phyloP scores from a whole-genome alignment of 2,329 filamentous ascomycete genomes.

The Colletotrichum sp. region DNA sequence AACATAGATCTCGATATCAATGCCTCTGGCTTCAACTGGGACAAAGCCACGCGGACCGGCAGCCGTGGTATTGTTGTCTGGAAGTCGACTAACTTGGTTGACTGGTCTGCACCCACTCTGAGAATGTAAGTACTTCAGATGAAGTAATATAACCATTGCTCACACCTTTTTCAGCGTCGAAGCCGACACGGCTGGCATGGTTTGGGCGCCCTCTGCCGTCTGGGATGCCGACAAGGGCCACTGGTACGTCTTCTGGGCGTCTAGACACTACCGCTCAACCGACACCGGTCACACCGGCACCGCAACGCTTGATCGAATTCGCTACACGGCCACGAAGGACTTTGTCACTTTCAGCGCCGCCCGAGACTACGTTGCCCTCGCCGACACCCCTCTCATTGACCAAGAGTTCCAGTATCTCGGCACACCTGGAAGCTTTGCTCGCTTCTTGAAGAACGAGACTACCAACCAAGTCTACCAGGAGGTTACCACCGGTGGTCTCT shows the following conservation, averaged over 20 bases:
- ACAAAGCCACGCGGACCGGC: constrained; percentile 36
- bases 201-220: constrained; percentile 41
- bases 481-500: constrained; percentile 46
- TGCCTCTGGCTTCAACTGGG: constrained; percentile 37
- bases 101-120: constrained; percentile 34
- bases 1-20: constrained; percentile 38
- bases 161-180: constrained; percentile 30
- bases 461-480: constrained; percentile 54
- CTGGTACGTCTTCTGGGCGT: constrained; percentile 55
- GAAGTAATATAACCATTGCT: background rate
- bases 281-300: constrained; percentile 50
- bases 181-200: constrained; percentile 37
- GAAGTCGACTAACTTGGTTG: constrained; percentile 37
- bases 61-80: constrained; percentile 41
- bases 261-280: constrained; percentile 44
- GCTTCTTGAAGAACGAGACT: constrained; percentile 58
- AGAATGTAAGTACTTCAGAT: constrained; percentile 21
- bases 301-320: constrained; percentile 45
- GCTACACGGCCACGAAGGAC: constrained; percentile 55
- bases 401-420: constrained; percentile 52
- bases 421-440: constrained; percentile 41
- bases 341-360: constrained; percentile 53
- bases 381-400: constrained; percentile 51
- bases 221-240: constrained; percentile 38
- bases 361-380: constrained; percentile 45